A percentile compares a stretch with the other conserved stretches of the same genome.
Evolutionary conservation across 768 basidiomycete species (phyloP).

Genomic region (Kwoniella botswanensis): DNA sequence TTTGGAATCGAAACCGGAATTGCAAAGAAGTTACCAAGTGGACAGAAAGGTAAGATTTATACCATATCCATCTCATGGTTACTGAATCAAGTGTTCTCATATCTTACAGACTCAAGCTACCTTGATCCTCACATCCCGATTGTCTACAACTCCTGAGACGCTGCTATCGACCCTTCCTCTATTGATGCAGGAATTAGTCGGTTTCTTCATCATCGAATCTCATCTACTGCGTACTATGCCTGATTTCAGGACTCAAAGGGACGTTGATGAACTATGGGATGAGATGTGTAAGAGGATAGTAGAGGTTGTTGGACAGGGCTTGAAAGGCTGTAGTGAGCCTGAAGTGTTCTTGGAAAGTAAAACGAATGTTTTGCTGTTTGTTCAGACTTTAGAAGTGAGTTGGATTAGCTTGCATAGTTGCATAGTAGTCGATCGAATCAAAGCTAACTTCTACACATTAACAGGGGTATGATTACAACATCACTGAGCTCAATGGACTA

Average conservation of each 20-base stretch:
- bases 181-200: conserved; percentile 91
- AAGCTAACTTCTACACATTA: not conserved
- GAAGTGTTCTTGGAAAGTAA: conserved; percentile 82
- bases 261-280: conserved; percentile 96
- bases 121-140: conserved; percentile 73
- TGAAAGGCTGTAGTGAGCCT: conserved; percentile 75
- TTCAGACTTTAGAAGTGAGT: conserved; percentile 87
- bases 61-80: too few relatives aligned
- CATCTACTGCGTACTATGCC: conserved; percentile 88
- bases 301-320: conserved; percentile 71
- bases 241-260: conserved; percentile 83
- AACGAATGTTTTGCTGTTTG: conserved; percentile 79
- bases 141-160: conserved; percentile 55
- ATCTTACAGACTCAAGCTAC: conserved; percentile 80
- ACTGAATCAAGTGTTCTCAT: too few relatives aligned
- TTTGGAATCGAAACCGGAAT: conserved; percentile 84
- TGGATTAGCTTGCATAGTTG: not conserved
- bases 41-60: conserved; percentile 75
- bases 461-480: conserved; percentile 85
- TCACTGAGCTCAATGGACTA: conserved; percentile 77
- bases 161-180: conserved; percentile 64
- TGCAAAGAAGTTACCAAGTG: conserved; percentile 92
- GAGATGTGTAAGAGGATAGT: conserved; percentile 76
- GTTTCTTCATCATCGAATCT: conserved; percentile 95
- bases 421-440: not conserved